phyloP scores from a whole-genome alignment of 2,329 filamentous ascomycete genomes.

The Trichoderma sp. region DNA sequence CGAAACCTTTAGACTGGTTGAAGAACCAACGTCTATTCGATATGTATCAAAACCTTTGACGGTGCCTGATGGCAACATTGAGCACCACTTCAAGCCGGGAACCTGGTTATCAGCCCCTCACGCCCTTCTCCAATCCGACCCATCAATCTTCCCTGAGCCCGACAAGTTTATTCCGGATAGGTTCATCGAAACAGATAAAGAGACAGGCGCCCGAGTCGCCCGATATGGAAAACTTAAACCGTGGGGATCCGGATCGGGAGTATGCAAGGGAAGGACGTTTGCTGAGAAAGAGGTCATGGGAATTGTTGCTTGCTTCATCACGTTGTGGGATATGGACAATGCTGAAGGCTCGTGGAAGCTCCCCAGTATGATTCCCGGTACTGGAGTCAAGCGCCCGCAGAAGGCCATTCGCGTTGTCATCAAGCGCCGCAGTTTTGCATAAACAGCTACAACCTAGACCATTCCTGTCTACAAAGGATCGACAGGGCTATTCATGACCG shows the following conservation, averaged over 20 bases:
- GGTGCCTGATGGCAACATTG: constrained; percentile 17
- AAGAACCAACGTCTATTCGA: constrained; percentile 27
- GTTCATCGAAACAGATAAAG: constrained; percentile 24
- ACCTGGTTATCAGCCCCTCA: constrained; percentile 28
- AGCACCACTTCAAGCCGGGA: constrained; percentile 26
- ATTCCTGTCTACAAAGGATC: neutral
- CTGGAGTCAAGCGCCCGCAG: constrained; percentile 1
- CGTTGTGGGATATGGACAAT: constrained; percentile 11
- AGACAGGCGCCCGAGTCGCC: constrained; percentile 8
- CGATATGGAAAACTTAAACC: constrained; percentile 29
- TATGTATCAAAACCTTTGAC: constrained; percentile 24
- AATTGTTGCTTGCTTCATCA: constrained; percentile 7
- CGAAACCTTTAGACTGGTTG: constrained; percentile 27
- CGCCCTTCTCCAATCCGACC: constrained; percentile 22
- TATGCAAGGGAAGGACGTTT: constrained; percentile 31
- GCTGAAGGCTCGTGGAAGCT: constrained; percentile 1
- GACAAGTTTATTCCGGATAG: constrained; percentile 28
- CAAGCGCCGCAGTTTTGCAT: neutral
- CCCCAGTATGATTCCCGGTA: neutral
- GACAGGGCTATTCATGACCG: neutral
- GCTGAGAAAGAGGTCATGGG: constrained; percentile 30
- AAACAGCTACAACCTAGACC: neutral
- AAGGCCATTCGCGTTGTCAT: neutral
- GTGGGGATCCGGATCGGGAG: constrained; percentile 27
- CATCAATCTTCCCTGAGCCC: constrained; percentile 25